phyloP scores from a whole-genome alignment of 345 rosid species.

The Garcia nutans region DNA sequence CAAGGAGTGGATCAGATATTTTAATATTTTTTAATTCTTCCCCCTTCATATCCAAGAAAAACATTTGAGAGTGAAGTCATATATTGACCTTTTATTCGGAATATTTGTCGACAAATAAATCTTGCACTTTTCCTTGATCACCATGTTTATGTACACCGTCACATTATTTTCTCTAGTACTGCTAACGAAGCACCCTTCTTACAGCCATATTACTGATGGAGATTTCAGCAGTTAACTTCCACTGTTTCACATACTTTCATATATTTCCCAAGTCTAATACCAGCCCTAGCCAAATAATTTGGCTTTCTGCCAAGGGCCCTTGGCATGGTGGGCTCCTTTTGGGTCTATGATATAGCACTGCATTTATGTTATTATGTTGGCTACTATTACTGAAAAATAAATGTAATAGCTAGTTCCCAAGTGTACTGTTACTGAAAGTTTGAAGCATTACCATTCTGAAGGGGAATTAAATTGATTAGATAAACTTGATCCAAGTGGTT shows the following conservation, averaged over 20 bases:
- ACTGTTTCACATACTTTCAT: background rate
- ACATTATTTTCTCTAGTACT: background rate
- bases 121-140: background rate
- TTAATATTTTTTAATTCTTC: no score
- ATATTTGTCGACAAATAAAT: background rate
- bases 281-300: no score
- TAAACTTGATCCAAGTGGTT: background rate
- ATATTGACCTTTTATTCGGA: background rate
- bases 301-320: no score
- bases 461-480: background rate
- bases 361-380: background rate
- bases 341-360: background rate
- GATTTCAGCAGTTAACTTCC: no score
- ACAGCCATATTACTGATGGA: background rate
- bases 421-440: no score
- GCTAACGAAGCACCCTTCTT: background rate
- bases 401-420: no score
- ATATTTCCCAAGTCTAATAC: background rate
- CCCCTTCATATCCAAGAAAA: no score
- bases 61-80: no score
- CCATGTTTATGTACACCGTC: background rate
- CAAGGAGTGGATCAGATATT: no score
- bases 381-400: no score
- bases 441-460: background rate
- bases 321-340: background rate